These are phyloP conservation scores for Apostasia ramifera DNA, from an alignment of 106 monocot species.

Conservation along the genomic window DNA sequence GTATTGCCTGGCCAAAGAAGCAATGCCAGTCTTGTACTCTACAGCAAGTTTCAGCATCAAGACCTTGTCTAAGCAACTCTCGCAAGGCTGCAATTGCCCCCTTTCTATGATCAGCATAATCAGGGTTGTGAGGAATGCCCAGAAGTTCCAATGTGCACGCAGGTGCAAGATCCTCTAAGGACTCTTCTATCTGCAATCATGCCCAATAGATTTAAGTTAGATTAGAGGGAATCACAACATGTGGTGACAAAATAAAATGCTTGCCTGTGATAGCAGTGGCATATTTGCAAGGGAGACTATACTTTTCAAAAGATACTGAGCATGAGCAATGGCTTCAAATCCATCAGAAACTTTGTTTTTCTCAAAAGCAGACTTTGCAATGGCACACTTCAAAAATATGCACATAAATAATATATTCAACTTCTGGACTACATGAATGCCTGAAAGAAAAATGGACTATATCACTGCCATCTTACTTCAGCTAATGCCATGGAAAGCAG, in stretches of 20 bases:
- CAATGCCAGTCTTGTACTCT: slow-evolving; percentile 87
- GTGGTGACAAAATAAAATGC: not conserved
- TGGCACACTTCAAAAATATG: slow-evolving; percentile 60
- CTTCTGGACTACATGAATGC: not conserved
- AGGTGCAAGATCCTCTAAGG: slow-evolving; percentile 94
- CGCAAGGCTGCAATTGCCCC: slow-evolving; percentile 77
- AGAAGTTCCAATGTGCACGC: slow-evolving; percentile 86
- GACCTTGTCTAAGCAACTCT: slow-evolving; percentile 89
- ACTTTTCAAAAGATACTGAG: slow-evolving; percentile 80
- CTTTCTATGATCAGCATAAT: slow-evolving; percentile 65
- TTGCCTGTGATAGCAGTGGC: slow-evolving; percentile 79
- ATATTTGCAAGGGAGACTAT: slow-evolving; percentile 57
- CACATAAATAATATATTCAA: not conserved
- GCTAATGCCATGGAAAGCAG: slow-evolving; percentile 88
- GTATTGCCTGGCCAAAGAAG: slow-evolving; percentile 74
- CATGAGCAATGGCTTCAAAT: slow-evolving; percentile 95
- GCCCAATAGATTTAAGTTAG: slow-evolving; percentile 9
- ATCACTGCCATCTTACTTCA: slow-evolving; percentile 58
- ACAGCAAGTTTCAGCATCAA: slow-evolving; percentile 81
- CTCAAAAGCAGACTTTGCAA: slow-evolving; percentile 85
- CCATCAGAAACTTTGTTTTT: slow-evolving; percentile 81
- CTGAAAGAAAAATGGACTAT: not conserved
- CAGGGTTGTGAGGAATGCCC: slow-evolving; percentile 51
- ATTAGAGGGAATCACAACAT: not conserved
- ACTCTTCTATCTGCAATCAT: slow-evolving; percentile 81